Percentiles rank a stretch among this genome's conserved stretches.
Evolutionary conservation across 352 stramenopile genomes (phyloP).

Genomic region (Thraustochytrium sp.): DNA sequence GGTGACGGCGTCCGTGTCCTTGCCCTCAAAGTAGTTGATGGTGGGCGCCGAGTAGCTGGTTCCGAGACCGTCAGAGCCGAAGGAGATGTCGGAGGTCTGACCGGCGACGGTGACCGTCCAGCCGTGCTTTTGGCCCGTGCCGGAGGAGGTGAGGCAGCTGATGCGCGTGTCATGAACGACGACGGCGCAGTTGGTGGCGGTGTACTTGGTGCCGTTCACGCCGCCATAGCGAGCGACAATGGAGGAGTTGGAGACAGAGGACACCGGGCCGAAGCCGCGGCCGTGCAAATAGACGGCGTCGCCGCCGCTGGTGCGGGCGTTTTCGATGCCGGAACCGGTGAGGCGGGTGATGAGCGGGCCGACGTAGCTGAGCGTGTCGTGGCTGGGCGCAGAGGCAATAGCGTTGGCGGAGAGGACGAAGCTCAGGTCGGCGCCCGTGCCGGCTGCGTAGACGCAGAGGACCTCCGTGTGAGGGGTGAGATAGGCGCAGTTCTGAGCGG

Average conservation of each 20-base stretch:
- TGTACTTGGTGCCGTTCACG: not conserved
- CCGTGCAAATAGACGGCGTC: slow-evolving; percentile 13
- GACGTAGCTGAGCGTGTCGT: not conserved
- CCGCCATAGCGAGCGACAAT: slow-evolving; percentile 13
- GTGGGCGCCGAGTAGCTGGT: slow-evolving; percentile 37
- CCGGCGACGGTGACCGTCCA: slow-evolving; percentile 18
- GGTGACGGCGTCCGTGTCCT: not conserved
- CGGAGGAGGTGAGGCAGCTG: slow-evolving; percentile 2
- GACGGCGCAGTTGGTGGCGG: not conserved
- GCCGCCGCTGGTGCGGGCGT: slow-evolving; percentile 13
- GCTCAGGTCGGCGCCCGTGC: not conserved
- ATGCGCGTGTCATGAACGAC: not conserved
- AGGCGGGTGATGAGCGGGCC: slow-evolving; percentile 7
- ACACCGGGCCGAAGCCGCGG: slow-evolving; percentile 1
- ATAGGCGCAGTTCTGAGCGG: not conserved
- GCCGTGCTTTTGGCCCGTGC: not conserved
- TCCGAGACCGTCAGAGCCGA: not conserved
- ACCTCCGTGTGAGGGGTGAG: not conserved
- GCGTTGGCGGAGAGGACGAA: not conserved
- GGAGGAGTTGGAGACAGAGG: not conserved
- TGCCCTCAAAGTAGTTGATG: slow-evolving; percentile 28
- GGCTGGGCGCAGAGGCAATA: not conserved
- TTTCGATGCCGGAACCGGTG: not conserved
- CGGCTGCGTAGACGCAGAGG: not conserved
- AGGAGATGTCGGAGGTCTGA: not conserved